Evolutionary conservation across 495 filamentous ascomycete species (phyloP), one percentile per base, ranked within the genome.

Genomic region (Bacidia rubella): DNA sequence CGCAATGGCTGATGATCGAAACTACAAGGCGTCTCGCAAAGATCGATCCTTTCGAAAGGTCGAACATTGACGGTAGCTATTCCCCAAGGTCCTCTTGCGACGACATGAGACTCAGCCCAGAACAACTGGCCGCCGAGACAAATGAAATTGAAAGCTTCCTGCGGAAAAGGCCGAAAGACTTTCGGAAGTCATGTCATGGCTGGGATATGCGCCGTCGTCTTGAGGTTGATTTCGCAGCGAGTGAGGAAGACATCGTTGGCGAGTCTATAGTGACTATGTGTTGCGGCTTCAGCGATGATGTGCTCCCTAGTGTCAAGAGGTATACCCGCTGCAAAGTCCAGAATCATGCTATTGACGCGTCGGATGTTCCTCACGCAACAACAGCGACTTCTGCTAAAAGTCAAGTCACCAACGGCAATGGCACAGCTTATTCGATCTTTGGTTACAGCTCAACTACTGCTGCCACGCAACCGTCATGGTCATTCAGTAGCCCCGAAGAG

Each of bases 151-250:
- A 94, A 60, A 76, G 72, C 39, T 96, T 83, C 58, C 66, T 88
- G 20, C 70, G 70, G 4, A 80, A 82, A 61, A 87, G 76, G 59
- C 90, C 89, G 15, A 75, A 78, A 35, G 77, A 88, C 56, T 96
- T 90, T 66, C 81, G 76, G 22, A 85, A 82, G 58, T 68, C 79
- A 7, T 96, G 86, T 65, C 70, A 83, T 49, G 82, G 84, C 2
- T 97, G 93, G 92, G 84, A 95, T 58, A 97, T 97, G 90, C 78
- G 81, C 49, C 79, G 89, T 49, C 82, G 74, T 46, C 65, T 97
- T 19, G 82, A 88, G 61, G 85, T 95, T 7, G 92, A 98, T 63
- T 98, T 95, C 67, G 84, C 84, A 22, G 80, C 80, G 43, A 85
- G 84, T 55, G 87, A 93, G 65, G 76, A 80, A 15, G 67, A 71